Evolutionary conservation across 2,329 filamentous ascomycete species (phyloP).

Genomic region (Fusarium liriodendri): DNA sequence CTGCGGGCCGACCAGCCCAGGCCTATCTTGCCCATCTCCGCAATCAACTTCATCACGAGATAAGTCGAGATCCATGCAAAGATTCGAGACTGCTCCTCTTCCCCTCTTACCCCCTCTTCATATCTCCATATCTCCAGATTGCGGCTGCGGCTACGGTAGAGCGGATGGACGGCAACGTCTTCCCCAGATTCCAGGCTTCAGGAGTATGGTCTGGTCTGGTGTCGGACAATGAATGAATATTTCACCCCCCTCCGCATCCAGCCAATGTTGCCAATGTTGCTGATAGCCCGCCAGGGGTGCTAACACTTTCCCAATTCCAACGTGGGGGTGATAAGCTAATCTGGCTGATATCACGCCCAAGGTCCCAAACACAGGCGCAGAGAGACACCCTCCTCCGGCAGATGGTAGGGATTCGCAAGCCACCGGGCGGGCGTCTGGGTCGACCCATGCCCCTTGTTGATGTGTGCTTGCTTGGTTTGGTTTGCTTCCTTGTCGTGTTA

Average conservation of each 20-base stretch:
- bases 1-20: conserved; percentile 14
- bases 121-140: conserved; percentile 12
- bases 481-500: background rate
- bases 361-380: conserved; percentile 6
- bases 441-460: conserved; percentile 11
- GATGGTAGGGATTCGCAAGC: conserved; percentile 32
- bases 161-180: conserved; percentile 33
- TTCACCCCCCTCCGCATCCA: conserved; percentile 2
- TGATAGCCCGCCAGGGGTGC: conserved; percentile 31
- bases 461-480: background rate
- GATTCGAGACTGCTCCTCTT: conserved; percentile 7
- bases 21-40: conserved; percentile 28
- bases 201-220: conserved; percentile 3
- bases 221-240: background rate
- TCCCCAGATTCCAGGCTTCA: conserved; percentile 39
- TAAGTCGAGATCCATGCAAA: conserved; percentile 28
- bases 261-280: conserved; percentile 4
- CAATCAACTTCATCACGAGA: conserved; percentile 35
- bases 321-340: conserved; percentile 38
- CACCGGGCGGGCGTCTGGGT: conserved; percentile 15
- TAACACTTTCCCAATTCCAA: conserved; percentile 12
- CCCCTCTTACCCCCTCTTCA: background rate
- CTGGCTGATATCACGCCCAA: conserved; percentile 34
- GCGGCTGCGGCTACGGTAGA: conserved; percentile 15
- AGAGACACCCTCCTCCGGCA: conserved; percentile 10